Evolutionary conservation across 2,329 filamentous ascomycete species (phyloP).

Genomic region (Paecilomyces variotii): DNA sequence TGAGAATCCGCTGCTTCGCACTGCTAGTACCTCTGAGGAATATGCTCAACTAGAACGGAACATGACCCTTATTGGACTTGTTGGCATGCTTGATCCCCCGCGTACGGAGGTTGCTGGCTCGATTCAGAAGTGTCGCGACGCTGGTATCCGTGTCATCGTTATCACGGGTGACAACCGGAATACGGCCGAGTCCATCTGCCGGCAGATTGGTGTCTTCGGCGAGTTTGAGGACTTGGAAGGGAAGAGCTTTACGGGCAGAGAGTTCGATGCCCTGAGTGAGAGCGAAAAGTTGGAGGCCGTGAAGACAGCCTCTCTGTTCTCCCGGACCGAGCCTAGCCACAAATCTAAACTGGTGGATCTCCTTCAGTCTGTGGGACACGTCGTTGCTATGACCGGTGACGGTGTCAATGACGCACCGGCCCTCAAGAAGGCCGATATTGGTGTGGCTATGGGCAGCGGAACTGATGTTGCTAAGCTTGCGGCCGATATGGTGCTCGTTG

Average conservation of each 20-base stretch:
- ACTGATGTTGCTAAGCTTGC: conserved; percentile 96
- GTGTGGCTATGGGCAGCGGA: conserved; percentile 96
- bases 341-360: conserved; percentile 98
- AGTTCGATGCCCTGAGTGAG: conserved; percentile 80
- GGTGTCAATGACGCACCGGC: conserved; percentile 97
- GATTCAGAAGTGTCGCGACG: conserved; percentile 80
- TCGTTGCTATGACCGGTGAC: conserved; percentile 98
- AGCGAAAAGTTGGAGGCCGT: conserved; percentile 76
- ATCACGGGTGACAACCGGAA: conserved; percentile 98
- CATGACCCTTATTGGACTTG: conserved; percentile 87
- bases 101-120: conserved; percentile 82
- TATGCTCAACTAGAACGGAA: conserved; percentile 86
- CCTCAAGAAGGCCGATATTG: conserved; percentile 97
- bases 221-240: conserved; percentile 71
- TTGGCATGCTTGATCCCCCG: conserved; percentile 94
- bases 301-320: conserved; percentile 83
- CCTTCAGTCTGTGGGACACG: conserved; percentile 83
- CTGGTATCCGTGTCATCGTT: conserved; percentile 92
- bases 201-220: conserved; percentile 90
- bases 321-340: conserved; percentile 87
- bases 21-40: conserved; percentile 72
- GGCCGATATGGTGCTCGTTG: conserved; percentile 95
- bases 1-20: conserved; percentile 59
- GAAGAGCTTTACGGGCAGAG: conserved; percentile 90
- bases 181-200: conserved; percentile 95